Evolutionary conservation across 129 eudicot genomes (phyloP).

Genomic region (Ambrosia trifida): DNA sequence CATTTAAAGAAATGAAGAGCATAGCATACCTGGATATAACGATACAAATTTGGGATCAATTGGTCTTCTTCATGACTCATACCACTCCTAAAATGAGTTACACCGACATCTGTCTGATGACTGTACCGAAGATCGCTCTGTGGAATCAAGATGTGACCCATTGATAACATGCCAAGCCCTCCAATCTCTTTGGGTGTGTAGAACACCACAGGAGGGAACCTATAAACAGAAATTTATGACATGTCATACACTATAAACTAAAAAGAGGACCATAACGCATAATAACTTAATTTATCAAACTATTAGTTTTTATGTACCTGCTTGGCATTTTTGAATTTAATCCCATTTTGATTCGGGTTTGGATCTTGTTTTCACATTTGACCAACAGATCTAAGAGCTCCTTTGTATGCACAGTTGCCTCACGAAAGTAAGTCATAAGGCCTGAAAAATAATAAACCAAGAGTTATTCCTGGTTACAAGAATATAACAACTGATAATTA

Average conservation of each 20-base stretch:
- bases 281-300: neutral
- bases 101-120: constrained; percentile 97
- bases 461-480: neutral
- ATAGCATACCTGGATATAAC: constrained; percentile 75
- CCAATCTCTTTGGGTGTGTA: constrained; percentile 99
- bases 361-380: constrained; percentile 94
- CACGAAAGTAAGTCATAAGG: constrained; percentile 96
- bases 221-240: constrained; percentile 19
- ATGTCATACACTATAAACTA: neutral
- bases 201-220: constrained; percentile 97
- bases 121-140: constrained; percentile 97
- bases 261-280: neutral
- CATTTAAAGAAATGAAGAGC: neutral
- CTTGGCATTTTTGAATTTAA: constrained; percentile 98
- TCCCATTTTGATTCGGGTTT: constrained; percentile 98
- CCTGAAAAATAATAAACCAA: constrained; percentile 39
- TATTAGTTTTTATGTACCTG: constrained; percentile 43
- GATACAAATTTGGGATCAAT: constrained; percentile 93
- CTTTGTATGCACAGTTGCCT: constrained; percentile 96
- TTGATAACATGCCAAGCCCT: constrained; percentile 96
- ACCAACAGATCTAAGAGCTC: constrained; percentile 87
- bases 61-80: constrained; percentile 99
- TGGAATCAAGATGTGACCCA: constrained; percentile 98
- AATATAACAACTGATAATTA: neutral
- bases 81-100: constrained; percentile 97